These are phyloP conservation scores for Diplodia intermedia DNA, from an alignment of 2,329 filamentous ascomycete species.

Conservation along the genomic window DNA sequence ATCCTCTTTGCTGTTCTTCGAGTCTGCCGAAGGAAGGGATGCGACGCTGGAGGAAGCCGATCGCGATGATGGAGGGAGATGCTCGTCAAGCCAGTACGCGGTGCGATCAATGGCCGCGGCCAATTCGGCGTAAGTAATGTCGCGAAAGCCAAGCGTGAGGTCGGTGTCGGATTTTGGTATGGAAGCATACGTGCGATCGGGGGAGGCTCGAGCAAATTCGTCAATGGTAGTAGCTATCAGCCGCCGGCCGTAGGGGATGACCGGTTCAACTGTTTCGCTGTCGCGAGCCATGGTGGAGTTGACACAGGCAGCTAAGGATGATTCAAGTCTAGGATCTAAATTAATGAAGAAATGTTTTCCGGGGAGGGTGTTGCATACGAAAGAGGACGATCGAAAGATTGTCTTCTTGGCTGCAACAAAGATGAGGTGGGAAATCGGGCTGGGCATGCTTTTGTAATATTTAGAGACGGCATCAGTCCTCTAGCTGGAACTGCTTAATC, in stretches of 20 bases:
- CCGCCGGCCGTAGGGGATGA: neutral
- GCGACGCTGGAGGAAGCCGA: neutral
- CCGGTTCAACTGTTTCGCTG: neutral
- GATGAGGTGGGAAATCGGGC: too few species aligned
- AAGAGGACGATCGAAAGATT: neutral
- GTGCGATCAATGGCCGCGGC: conserved; percentile 11
- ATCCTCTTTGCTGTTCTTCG: neutral
- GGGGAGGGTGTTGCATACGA: neutral
- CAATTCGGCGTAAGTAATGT: conserved; percentile 10
- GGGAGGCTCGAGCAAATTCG: neutral
- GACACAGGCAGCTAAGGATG: neutral
- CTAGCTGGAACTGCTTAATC: neutral
- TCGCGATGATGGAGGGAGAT: neutral
- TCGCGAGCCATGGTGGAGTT: neutral
- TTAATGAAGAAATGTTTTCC: neutral
- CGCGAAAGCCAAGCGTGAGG: conserved; percentile 14
- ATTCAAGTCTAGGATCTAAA: neutral
- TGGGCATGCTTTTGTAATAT: neutral
- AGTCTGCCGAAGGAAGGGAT: neutral
- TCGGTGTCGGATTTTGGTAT: conserved; percentile 2
- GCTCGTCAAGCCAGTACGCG: conserved; percentile 18
- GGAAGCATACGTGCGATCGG: conserved; percentile 17
- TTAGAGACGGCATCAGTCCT: too few species aligned
- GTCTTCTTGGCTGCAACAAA: too few species aligned
- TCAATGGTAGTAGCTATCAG: conserved; percentile 1